phyloP scores from a whole-genome alignment of 2,329 filamentous ascomycete genomes.

The Celoporthe dispersa region DNA sequence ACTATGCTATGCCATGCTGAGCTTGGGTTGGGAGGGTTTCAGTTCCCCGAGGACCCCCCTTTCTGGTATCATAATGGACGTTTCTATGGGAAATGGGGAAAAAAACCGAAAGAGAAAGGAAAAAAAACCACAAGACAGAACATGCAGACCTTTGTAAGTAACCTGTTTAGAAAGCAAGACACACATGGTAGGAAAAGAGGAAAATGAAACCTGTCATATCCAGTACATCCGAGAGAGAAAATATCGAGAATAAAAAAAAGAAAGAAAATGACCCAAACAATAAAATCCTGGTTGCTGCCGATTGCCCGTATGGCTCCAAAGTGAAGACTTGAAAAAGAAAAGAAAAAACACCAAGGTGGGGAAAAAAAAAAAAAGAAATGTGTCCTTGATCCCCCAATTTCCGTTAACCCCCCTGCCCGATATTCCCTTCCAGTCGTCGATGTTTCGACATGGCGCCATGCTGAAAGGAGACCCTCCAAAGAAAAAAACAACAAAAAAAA shows the following conservation, averaged over 20 bases:
- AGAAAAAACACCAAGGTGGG: background rate
- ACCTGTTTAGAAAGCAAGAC: conserved; percentile 15
- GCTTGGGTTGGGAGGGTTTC: conserved; percentile 20
- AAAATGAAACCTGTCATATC: conserved; percentile 30
- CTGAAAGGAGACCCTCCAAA: background rate
- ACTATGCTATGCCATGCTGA: conserved; percentile 4
- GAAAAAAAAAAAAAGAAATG: background rate
- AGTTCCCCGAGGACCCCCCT: conserved; percentile 11
- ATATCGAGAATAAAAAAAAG: background rate
- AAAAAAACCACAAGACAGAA: conserved; percentile 28
- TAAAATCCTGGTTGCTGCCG: background rate
- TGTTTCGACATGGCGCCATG: conserved; percentile 5
- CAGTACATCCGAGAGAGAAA: conserved; percentile 7
- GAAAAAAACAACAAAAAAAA: background rate
- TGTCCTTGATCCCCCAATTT: background rate
- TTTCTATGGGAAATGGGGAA: conserved; percentile 20
- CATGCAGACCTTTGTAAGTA: conserved; percentile 12
- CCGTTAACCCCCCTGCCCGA: background rate
- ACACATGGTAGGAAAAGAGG: conserved; percentile 19
- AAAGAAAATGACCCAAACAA: background rate
- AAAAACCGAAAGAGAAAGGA: background rate
- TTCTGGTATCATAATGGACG: conserved; percentile 29
- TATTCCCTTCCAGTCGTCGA: conserved; percentile 4
- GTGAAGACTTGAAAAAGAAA: background rate
- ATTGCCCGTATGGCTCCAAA: background rate